Base-by-base conservation (phyloP, 768 basidiomycete species). In the Tylopilus plumbeoviolaceoides region DNA sequence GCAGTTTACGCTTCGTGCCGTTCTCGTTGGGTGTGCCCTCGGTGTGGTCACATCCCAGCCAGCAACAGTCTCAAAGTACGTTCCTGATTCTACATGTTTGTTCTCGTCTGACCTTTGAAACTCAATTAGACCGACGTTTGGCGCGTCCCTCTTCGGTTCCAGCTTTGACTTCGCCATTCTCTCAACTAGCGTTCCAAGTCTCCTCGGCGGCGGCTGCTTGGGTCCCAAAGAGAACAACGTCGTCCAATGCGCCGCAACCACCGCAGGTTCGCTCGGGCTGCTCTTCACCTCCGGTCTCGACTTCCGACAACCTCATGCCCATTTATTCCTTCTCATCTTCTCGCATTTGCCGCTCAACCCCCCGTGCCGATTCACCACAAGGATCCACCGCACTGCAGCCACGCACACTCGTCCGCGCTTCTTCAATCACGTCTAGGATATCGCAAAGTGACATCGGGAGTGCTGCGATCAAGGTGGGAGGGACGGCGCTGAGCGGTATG, bases 211-310 rank as follows among this genome's bases (percentile, higher is more conserved):
- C 15, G 85, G 82, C 14, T 70, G 76, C 55, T 83, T 83, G 63
- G 80, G 80, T 25, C 83, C 82, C 12, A 84, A 84, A 65, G 84
- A 86, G 65, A 84, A 85, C 61, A 55, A 56, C 40, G 36, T 57
- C 25, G 47, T 57, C 5, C 45, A 60, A 42, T 47, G 59, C 50
- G 57, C 61, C 47, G 57, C 60, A 44, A 59, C 58, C 68, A 76
- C 83, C 44, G 70, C 84, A 33, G 82, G 82, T 51, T 80, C 79
- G 25, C 65, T 82, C 48, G 82, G 83, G 18, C 77, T 82, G 53
- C 73, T 84, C 11, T 81, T 81, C 62, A 82, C 83, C 47, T 72
- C 75, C 45, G 84, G 80, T 23, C 66, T 84, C 39, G n/a, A n/a
- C n/a, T n/a, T n/a, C n/a, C n/a, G n/a, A n/a, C n/a, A n/a, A n/a